These are phyloP conservation scores for Daedalea quercina DNA, from an alignment of 768 basidiomycete genomes.

Conservation along the genomic window DNA sequence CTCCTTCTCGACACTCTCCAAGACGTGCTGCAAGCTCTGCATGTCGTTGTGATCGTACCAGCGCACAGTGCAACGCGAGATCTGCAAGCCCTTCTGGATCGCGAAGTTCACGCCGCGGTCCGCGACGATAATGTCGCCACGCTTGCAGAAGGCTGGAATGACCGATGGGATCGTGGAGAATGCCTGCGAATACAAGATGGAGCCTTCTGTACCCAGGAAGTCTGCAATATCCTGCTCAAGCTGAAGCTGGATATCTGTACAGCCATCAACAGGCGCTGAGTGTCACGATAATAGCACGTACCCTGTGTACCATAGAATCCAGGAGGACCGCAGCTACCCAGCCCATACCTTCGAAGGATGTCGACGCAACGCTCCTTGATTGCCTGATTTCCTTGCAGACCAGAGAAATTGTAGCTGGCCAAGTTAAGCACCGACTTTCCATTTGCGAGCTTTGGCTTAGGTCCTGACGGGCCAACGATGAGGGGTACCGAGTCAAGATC, in stretches of 20 bases:
- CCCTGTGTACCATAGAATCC: slow-evolving; percentile 97
- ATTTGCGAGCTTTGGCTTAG: slow-evolving; percentile 73
- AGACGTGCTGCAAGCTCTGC: slow-evolving; percentile 82
- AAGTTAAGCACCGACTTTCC: slow-evolving; percentile 81
- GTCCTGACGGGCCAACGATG: slow-evolving; percentile 73
- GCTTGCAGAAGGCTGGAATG: slow-evolving; percentile 96
- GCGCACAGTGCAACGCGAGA: slow-evolving; percentile 83
- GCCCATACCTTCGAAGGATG: slow-evolving; percentile 80
- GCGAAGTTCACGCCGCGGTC: slow-evolving; percentile 95
- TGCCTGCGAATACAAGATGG: slow-evolving; percentile 91
- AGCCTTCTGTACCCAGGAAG: slow-evolving; percentile 82
- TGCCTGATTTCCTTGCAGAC: slow-evolving; percentile 79
- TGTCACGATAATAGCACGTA: slow-evolving; percentile 20
- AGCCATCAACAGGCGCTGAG: neutral
- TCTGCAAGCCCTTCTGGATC: slow-evolving; percentile 93
- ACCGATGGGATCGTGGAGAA: slow-evolving; percentile 90
- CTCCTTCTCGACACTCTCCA: slow-evolving; percentile 82
- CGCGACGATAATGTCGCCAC: slow-evolving; percentile 96
- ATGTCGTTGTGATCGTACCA: slow-evolving; percentile 98
- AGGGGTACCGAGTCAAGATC: slow-evolving; percentile 75
- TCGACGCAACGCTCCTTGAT: slow-evolving; percentile 85
- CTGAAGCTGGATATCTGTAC: slow-evolving; percentile 82
- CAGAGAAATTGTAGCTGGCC: slow-evolving; percentile 87
- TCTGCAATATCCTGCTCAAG: slow-evolving; percentile 86
- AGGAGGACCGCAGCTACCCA: slow-evolving; percentile 93